These are phyloP conservation scores for Bretziella fagacearum DNA, from an alignment of 2,329 filamentous ascomycete genomes.

Conservation along the genomic window DNA sequence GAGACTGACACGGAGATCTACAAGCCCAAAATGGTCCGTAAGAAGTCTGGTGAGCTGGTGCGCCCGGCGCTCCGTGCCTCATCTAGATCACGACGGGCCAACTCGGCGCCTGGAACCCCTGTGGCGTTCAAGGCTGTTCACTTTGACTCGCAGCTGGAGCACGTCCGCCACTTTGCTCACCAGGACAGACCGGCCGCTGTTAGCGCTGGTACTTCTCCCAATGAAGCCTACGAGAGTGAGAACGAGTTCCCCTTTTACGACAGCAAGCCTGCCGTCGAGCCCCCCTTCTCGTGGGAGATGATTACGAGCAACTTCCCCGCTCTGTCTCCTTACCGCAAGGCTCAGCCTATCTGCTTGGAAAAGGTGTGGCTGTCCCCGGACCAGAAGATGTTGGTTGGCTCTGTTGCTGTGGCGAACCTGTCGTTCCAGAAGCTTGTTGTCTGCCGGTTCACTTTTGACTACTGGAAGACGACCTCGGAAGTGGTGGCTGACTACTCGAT, in stretches of 20 bases:
- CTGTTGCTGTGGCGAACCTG: constrained; percentile 70
- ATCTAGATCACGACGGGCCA: constrained; percentile 59
- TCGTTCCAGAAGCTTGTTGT: constrained; percentile 77
- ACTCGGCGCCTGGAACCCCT: constrained; percentile 93
- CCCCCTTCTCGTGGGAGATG: constrained; percentile 73
- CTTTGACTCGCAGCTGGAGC: constrained; percentile 91
- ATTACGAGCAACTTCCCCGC: constrained; percentile 67
- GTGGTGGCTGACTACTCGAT: constrained; percentile 75
- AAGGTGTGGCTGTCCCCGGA: constrained; percentile 74
- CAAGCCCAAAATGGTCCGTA: constrained; percentile 87
- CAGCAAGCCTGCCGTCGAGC: constrained; percentile 16
- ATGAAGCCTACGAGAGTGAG: constrained; percentile 75
- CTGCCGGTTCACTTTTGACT: constrained; percentile 91
- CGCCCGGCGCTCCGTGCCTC: constrained; percentile 66
- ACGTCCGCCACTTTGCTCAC: constrained; percentile 88
- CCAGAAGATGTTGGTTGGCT: constrained; percentile 72
- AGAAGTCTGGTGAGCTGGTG: constrained; percentile 95
- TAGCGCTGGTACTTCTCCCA: constrained; percentile 82
- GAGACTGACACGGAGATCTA: constrained; percentile 42
- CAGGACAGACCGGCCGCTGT: constrained; percentile 91
- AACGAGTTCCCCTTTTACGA: constrained; percentile 65
- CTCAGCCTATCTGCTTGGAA: constrained; percentile 62
- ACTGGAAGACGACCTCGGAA: constrained; percentile 97
- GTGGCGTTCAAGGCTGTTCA: constrained; percentile 96
- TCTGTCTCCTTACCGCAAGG: constrained; percentile 31